phyloP scores from a whole-genome alignment of 1,284 basidiomycete species.

The Cryptococcus deneoformans region DNA sequence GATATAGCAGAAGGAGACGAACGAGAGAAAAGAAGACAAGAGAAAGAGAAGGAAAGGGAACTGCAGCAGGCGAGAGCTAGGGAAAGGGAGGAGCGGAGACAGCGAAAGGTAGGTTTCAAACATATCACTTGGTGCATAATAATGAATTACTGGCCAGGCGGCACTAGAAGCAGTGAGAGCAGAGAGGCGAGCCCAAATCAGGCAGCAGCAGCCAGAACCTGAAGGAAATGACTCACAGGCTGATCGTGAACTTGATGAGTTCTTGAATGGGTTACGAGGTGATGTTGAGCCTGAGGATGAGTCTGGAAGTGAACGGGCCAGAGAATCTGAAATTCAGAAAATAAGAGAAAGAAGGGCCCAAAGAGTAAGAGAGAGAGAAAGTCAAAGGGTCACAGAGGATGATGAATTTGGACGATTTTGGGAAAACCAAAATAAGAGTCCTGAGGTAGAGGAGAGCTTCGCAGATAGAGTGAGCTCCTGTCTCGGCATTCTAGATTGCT shows the following conservation, averaged over 20 bases:
- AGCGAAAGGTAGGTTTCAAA: background rate
- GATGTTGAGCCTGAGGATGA: background rate
- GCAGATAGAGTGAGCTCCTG: too few species aligned
- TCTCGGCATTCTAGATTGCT: too few species aligned
- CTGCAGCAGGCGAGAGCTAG: background rate
- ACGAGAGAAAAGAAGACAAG: slow-evolving; percentile 1
- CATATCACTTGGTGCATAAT: background rate
- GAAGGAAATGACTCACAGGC: background rate
- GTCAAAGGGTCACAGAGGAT: background rate
- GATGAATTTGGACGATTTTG: background rate
- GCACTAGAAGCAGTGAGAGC: background rate
- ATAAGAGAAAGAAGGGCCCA: background rate
- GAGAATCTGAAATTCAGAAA: background rate
- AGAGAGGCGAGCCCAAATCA: background rate
- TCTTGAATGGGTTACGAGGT: background rate
- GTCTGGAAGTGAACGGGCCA: background rate
- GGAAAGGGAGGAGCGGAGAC: background rate
- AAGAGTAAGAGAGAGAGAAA: background rate
- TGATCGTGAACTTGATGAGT: background rate
- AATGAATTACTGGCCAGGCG: background rate
- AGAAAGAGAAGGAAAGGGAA: slow-evolving; percentile 3
- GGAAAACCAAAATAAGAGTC: background rate
- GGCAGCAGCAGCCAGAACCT: too few species aligned
- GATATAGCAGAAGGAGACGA: slow-evolving; percentile 7
- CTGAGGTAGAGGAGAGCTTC: background rate